Base-by-base conservation (phyloP, 176 grass and related monocot genomes). In the Hyparrhenia diplandra region DNA sequence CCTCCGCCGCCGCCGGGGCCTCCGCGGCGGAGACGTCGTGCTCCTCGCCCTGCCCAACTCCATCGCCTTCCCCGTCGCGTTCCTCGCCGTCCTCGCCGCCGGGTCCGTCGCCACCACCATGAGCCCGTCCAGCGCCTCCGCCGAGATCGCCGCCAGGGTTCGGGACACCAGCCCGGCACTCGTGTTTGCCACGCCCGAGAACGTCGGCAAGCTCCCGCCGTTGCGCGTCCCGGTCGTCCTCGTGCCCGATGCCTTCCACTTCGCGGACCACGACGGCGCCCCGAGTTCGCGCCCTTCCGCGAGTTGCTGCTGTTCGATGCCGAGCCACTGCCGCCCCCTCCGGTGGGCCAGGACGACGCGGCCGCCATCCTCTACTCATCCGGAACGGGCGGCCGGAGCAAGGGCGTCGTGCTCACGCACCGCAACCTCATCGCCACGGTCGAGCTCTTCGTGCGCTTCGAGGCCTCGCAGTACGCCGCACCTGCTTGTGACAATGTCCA, bases 291-390 rank as follows among this genome's bases (percentile, higher is more conserved):
- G 14, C 13, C 66, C 20, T 98, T 94, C 90, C 27, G 79, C 1
- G 76, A 11, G 8, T 42, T 98, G 58, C 74, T 98, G 58, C 74
- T 74, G 71, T 21, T 87, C 21, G 84, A 82, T 2, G 16, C 28
- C 34, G 29, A 46, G 30, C 4, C 23, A 24, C 32, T 39, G 25
- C 4, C 67, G 31, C 37, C 35, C 58, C 75, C 82, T 3, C 46
- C 17, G 34, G 86, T 94, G 39, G 79, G 81, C 3, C 94, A 97
- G 81, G 86, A 86, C 6, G 85, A 80, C 68, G 40, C 82, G 13
- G 94, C 91, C 18, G 94, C 94, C 67, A 68, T 97, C 64, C 91
- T 97, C 27, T 94, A 90, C 85, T 97, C 94, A 7, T 97, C 94
- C 18, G 94, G 94, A 30, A 97, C 94, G 18, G 67, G 89, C 4